Conservation (phyloP, 179 eudicot genomes). For the Beta macrorhiza region DNA sequence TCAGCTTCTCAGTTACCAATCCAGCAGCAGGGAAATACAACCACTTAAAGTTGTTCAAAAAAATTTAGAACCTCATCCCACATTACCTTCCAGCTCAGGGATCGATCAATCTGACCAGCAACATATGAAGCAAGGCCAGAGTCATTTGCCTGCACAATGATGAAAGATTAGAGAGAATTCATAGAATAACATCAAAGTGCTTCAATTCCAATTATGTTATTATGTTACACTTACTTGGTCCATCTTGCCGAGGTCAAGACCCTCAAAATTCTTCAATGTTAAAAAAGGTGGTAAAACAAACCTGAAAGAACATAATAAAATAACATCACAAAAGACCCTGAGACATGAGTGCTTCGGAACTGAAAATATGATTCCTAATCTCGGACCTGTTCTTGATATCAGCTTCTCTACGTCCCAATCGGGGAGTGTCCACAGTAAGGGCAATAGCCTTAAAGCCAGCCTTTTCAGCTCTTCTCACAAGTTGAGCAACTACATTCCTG, state of each 20-base stretch:
- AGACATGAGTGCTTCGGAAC: background rate
- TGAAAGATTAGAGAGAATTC: background rate
- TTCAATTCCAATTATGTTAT: background rate
- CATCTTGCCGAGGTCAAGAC: constrained; percentile 76
- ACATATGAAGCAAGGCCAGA: constrained; percentile 81
- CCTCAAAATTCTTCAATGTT: constrained; percentile 85
- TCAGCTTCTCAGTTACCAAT: background rate
- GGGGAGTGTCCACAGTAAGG: constrained; percentile 96
- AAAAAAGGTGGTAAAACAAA: constrained; percentile 64
- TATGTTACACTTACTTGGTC: constrained; percentile 49
- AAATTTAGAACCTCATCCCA: background rate
- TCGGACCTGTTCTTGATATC: constrained; percentile 94
- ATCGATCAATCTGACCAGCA: constrained; percentile 63
- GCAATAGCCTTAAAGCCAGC: constrained; percentile 99
- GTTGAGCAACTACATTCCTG: constrained; percentile 82
- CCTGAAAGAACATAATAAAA: constrained; percentile 34
- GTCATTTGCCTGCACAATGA: constrained; percentile 58
- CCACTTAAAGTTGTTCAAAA: background rate
- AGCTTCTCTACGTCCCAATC: constrained; percentile 94
- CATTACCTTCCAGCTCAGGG: constrained; percentile 87
- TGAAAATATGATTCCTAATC: constrained; percentile 3
- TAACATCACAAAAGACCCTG: background rate
- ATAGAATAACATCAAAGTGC: background rate
- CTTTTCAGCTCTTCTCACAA: constrained; percentile 94
- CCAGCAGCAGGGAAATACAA: background rate